Base-by-base conservation (phyloP, 2,329 filamentous ascomycete species). In the Alternaria dauci region DNA sequence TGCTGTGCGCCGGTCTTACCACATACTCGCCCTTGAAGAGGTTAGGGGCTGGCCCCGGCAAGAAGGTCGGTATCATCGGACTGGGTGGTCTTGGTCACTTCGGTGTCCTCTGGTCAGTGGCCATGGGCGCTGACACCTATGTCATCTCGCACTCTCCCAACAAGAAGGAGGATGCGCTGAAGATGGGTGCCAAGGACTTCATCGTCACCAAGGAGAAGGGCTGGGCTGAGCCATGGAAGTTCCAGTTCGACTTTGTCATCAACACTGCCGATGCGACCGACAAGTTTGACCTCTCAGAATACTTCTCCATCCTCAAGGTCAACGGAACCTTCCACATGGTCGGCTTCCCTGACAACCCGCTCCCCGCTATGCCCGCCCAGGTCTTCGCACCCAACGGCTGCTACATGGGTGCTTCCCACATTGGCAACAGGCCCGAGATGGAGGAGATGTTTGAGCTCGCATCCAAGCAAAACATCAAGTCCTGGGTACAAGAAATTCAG, bases 1-100 rank as follows among this genome's bases (percentile, higher is more conserved):
- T 94, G 90, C 85, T 95, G 68, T 96, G 93, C 79, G 93, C 91
- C 41, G 93, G 93, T 65, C 84, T 96, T 67, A 96, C 93, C 4
- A 88, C 88, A 60, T 96, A 89, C 81, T 90, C 87, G 61, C 92
- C 93, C 1, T 84, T 96, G 14, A 89, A 91, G 65, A 86, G 92
- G 50, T 89, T 93, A 72, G 91, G 91, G 23, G 85, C 86, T 61
- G 91, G 91, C 0, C 90, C 90, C 1, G 92, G 92, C 63, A 92
- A 91, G 83, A 92, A 92, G 81, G 88, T 93, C 23, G 91, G 86
- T 38, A 87, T 94, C 62, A 87, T 93, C 8, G 91, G 91, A 63
- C 82, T 93, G 36, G 82, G 82, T 61, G 82, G 82, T 64, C 80
- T 84, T 7, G 82, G 82, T 50, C 82, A 84, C 75, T 84, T 83